Evolutionary conservation across 495 filamentous ascomycete genomes (phyloP), one percentile per base, ranked within the genome.

Genomic region (Xylaria longipes): DNA sequence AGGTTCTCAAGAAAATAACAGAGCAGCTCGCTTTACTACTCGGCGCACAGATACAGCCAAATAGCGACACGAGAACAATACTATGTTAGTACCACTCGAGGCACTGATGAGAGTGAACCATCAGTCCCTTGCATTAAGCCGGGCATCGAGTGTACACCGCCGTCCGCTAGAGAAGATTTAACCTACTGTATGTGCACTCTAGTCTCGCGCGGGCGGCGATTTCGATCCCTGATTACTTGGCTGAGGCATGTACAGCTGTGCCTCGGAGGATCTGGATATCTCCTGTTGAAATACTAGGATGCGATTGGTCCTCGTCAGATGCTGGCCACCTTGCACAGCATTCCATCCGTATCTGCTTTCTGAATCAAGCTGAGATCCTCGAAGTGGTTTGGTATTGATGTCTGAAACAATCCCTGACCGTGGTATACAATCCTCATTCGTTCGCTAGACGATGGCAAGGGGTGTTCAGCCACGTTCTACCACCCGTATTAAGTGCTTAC

Each of bases 321-420:
- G 63, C 14, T 6, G 31, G 43, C 9, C 29, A 65, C 63, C 41
- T 5, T 20, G 35, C 25, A 46, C 61, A 31, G 22, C 39, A 41
- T 64, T 64, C 41, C 65, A 56, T 35, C 48, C 17, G 27, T 56
- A n/a, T 11, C 7, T 54, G 11, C 64, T 67, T 25, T 56, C 65
- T 56, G 48, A 67, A 43, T 56, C 65, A 56, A 67, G 29, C 46
- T 56, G 46, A 56, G 35, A 52, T 31, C 15, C 39, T 39, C 20
- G 31, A 65, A 64, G 41, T n/a, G 61, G 61, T 0, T 52, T 37
- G 29, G 62, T 65, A 45, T 65, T 52, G 45, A 52, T 37, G 45
- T n/a, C 64, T 31, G 46, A 67, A 67, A 48, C 46, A 33, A 54
- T 43, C 46, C 65, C 63, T n/a, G 41, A 65, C 62, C 7, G 29